phyloP scores from a whole-genome alignment of 2,329 filamentous ascomycete genomes.

The Fusarium papillatum region DNA sequence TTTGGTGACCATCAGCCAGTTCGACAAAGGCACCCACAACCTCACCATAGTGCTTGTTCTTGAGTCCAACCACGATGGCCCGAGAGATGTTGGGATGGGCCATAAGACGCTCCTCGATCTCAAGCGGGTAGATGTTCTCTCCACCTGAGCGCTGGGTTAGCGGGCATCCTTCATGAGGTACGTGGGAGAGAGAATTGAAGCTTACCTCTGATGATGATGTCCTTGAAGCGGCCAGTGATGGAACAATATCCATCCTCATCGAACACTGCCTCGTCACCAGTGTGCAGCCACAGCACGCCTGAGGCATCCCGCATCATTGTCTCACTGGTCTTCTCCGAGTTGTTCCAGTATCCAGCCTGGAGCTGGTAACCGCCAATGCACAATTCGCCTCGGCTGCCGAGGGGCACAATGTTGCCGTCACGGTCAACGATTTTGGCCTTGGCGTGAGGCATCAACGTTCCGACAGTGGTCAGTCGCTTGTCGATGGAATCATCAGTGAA shows the following conservation, averaged over 20 bases:
- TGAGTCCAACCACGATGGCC: constrained; percentile 79
- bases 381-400: constrained; percentile 79
- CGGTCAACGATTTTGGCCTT: constrained; percentile 83
- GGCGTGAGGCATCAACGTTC: constrained; percentile 81
- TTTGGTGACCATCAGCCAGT: constrained; percentile 49
- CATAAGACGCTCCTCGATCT: constrained; percentile 81
- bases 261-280: constrained; percentile 78
- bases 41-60: constrained; percentile 80
- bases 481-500: constrained; percentile 80
- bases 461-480: constrained; percentile 78
- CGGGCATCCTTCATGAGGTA: constrained; percentile 28
- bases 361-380: constrained; percentile 85
- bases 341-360: constrained; percentile 77
- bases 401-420: constrained; percentile 73
- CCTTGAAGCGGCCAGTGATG: constrained; percentile 84
- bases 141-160: constrained; percentile 63
- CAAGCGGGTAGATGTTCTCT: constrained; percentile 81
- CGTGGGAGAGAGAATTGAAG: not conserved
- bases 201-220: constrained; percentile 81
- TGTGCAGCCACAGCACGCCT: constrained; percentile 73
- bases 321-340: constrained; percentile 79
- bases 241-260: constrained; percentile 78
- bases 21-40: constrained; percentile 77
- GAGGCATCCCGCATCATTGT: constrained; percentile 66
- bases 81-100: constrained; percentile 71